Base-by-base conservation (phyloP, 2,329 filamentous ascomycete genomes). In the Trichoderma koningiopsis region DNA sequence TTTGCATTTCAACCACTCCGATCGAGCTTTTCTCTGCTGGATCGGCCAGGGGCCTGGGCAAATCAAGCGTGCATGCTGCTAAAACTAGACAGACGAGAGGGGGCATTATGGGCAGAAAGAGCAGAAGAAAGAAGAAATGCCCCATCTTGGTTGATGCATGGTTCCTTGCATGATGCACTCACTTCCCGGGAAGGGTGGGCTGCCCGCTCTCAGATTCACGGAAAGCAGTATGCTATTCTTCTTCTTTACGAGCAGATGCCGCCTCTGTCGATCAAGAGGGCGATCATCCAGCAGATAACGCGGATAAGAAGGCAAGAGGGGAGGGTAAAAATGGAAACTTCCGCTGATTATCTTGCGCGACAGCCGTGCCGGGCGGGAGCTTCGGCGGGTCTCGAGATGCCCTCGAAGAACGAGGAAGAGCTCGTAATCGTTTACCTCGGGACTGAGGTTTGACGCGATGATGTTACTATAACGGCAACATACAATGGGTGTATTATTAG, bases 1-100 rank as follows among this genome's bases (percentile, higher is more conserved):
- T 77, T 72, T 72, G 71, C 66, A 73, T 74, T 60, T 60, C 24
- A 16, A 16, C 11, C 37, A 49, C 68, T 72, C 64, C 69, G 73
- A 77, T 77, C 74, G 76, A 73, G 61, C 49, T 72, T 73, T 71
- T 65, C 63, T 70, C 69, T 27, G 68, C 68, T 71, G 70, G 73
- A 78, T 77, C 77, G 77, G 11, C 29, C 59, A 16, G 59, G 22
- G 16, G 35, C 22, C 57, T 59, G 37, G 19, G 43, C 7, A 19
- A 43, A 43, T 35, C 40, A 43, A 8, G 57, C 57, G 11, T 22
- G 29, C 27, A 56, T 31, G 52, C 14, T 55, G 16, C 40, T 43
- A n/a, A 4, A 35, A 14, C 13, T 35, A 35, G 4, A 5, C 2
- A 43, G 19, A n/a, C 40, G 40, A 43, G 19, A 4, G 6, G 40